These are phyloP conservation scores for Collybiopsis confluens DNA, from an alignment of 768 basidiomycete species.

Conservation along the genomic window DNA sequence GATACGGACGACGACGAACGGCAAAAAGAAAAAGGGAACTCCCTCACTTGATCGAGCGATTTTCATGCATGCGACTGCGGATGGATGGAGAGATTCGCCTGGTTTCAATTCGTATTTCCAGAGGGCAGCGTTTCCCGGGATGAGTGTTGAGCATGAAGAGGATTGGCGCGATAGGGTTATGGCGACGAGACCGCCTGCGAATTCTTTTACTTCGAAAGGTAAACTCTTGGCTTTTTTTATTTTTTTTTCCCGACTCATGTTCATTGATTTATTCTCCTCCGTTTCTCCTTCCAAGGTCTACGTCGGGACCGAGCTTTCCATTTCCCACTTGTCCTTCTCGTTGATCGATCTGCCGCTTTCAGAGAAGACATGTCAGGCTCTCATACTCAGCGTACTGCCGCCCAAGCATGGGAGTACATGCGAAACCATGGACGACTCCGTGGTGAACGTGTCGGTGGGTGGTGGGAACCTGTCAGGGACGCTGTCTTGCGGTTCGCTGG, in stretches of 20 bases:
- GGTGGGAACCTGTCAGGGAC: conserved; percentile 76
- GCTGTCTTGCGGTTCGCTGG: conserved; percentile 69
- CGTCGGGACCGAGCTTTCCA: conserved; percentile 51
- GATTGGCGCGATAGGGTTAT: conserved; percentile 69
- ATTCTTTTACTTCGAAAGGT: not conserved
- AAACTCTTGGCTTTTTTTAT: too few species aligned
- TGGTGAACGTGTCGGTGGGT: conserved; percentile 44
- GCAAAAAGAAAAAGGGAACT: conserved; percentile 23
- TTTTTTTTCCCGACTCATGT: too few species aligned
- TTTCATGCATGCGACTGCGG: conserved; percentile 56
- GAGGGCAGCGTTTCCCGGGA: conserved; percentile 66
- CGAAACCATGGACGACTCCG: conserved; percentile 23
- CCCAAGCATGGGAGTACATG: conserved; percentile 61
- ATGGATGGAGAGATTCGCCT: conserved; percentile 72
- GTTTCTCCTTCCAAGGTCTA: conserved; percentile 1
- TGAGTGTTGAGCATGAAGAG: conserved; percentile 60
- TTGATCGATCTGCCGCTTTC: conserved; percentile 76
- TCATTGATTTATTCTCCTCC: conserved; percentile 23
- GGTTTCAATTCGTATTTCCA: conserved; percentile 78
- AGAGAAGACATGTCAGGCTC: conserved; percentile 60
- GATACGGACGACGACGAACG: not conserved
- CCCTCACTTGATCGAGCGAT: conserved; percentile 66
- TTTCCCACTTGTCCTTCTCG: conserved; percentile 64
- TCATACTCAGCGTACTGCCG: conserved; percentile 67
- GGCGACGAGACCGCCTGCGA: conserved; percentile 10